Conservation (phyloP, 2,329 filamentous ascomycete species). For the Mycogone perniciosa region DNA sequence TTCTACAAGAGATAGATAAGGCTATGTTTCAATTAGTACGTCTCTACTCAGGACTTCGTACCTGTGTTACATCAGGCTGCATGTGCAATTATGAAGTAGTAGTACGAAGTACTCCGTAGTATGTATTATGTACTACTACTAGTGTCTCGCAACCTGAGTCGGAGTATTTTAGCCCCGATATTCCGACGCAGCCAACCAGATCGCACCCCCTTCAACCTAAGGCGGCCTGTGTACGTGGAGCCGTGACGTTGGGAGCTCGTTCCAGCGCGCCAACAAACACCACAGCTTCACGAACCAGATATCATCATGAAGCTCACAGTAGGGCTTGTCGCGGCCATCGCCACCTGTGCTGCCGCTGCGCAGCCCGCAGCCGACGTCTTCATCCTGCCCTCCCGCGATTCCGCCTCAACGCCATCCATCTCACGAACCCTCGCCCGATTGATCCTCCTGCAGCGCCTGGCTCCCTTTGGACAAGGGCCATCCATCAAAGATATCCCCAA, state of each 20-base stretch:
- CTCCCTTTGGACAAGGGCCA: slow-evolving; percentile 40
- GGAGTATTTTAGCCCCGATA: slow-evolving; percentile 24
- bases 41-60: neutral
- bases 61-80: neutral
- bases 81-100: slow-evolving; percentile 7
- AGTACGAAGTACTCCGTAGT: too few species aligned
- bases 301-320: slow-evolving; percentile 38
- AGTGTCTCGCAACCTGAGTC: slow-evolving; percentile 17
- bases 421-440: slow-evolving; percentile 50
- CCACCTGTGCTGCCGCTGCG: slow-evolving; percentile 33
- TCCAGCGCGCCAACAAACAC: slow-evolving; percentile 20
- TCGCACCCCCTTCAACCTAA: slow-evolving; percentile 1
- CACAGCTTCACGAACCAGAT: slow-evolving; percentile 27
- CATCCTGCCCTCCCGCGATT: slow-evolving; percentile 36
- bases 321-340: slow-evolving; percentile 34
- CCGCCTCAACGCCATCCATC: slow-evolving; percentile 33
- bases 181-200: slow-evolving; percentile 23
- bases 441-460: slow-evolving; percentile 52
- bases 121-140: slow-evolving; percentile 1
- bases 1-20: slow-evolving; percentile 1
- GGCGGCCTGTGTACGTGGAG: slow-evolving; percentile 13
- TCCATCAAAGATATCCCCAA: slow-evolving; percentile 41
- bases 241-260: slow-evolving; percentile 25
- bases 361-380: slow-evolving; percentile 46
- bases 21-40: neutral